Conservation (phyloP, 352 stramenopile genomes). For the Globisporangium spinosum region DNA sequence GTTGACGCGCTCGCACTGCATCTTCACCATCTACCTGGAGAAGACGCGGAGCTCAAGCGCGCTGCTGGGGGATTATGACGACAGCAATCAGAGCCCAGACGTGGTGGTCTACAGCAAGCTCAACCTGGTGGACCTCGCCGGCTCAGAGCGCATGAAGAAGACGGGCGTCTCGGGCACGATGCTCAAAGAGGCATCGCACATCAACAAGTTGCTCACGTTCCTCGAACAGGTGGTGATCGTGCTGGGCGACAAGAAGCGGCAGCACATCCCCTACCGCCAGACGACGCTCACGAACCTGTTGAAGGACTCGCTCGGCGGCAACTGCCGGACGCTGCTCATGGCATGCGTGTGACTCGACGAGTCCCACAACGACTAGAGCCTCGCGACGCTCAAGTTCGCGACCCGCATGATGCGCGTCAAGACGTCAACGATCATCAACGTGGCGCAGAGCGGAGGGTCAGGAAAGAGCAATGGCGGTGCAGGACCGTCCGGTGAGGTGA, state of each 20-base stretch:
- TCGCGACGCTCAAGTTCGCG: constrained; percentile 91
- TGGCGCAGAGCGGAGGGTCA: constrained; percentile 20
- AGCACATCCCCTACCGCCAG: constrained; percentile 91
- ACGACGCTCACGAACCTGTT: constrained; percentile 92
- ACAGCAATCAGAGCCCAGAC: constrained; percentile 5
- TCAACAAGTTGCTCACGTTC: constrained; percentile 72
- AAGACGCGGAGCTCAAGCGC: constrained; percentile 29
- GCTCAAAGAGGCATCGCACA: constrained; percentile 50
- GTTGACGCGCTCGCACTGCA: constrained; percentile 75
- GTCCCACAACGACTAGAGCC: constrained; percentile 80
- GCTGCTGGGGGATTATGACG: constrained; percentile 13
- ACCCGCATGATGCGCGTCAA: constrained; percentile 86
- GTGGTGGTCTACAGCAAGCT: constrained; percentile 81
- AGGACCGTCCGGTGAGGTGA: constrained; percentile 3
- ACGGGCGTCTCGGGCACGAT: constrained; percentile 52
- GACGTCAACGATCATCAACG: constrained; percentile 69
- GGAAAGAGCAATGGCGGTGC: constrained; percentile 18
- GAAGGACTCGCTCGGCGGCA: constrained; percentile 83
- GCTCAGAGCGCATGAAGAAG: constrained; percentile 91
- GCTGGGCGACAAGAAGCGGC: constrained; percentile 83
- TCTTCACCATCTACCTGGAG: constrained; percentile 79
- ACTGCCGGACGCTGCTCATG: constrained; percentile 81
- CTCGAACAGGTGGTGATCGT: constrained; percentile 89
- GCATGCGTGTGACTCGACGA: constrained; percentile 77
- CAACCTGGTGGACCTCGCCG: constrained; percentile 91